Conservation (phyloP, 371 early-diverging fungal genomes). For the Mucor mucedo region DNA sequence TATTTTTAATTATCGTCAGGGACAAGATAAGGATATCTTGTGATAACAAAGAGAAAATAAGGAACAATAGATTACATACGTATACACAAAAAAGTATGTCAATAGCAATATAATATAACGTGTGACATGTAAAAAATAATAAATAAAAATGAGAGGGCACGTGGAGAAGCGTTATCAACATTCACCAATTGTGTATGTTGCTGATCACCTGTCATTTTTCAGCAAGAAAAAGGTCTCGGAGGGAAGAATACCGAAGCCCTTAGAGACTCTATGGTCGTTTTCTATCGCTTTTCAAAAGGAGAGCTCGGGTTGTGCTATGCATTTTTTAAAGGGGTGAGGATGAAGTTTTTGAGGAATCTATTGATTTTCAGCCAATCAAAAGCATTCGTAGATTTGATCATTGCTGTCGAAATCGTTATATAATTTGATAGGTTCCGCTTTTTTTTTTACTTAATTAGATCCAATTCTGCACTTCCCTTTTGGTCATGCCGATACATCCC, state of each 20-base stretch:
- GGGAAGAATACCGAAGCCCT: neutral
- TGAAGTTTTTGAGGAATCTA: neutral
- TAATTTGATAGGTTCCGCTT: conserved; percentile 15
- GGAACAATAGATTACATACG: no score
- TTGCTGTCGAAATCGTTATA: conserved; percentile 15
- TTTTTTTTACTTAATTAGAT: conserved; percentile 19
- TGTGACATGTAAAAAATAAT: neutral
- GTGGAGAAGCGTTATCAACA: neutral
- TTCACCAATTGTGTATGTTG: conserved; percentile 2
- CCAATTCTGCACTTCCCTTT: neutral
- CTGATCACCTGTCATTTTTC: conserved; percentile 1
- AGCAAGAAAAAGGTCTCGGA: neutral
- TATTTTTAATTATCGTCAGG: no score
- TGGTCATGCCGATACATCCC: no score
- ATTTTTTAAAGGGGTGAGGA: neutral
- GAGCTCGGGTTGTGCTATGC: neutral
- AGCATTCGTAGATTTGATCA: conserved; percentile 3
- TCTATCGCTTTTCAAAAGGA: neutral
- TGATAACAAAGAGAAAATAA: no score
- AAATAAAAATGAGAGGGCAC: neutral
- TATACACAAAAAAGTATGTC: neutral
- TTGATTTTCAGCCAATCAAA: conserved; percentile 13
- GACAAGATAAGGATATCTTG: no score
- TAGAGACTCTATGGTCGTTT: neutral
- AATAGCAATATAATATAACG: neutral